These are phyloP conservation scores for Stachybotrys chlorohalonatus DNA, from an alignment of 2,329 filamentous ascomycete genomes.

Conservation along the genomic window DNA sequence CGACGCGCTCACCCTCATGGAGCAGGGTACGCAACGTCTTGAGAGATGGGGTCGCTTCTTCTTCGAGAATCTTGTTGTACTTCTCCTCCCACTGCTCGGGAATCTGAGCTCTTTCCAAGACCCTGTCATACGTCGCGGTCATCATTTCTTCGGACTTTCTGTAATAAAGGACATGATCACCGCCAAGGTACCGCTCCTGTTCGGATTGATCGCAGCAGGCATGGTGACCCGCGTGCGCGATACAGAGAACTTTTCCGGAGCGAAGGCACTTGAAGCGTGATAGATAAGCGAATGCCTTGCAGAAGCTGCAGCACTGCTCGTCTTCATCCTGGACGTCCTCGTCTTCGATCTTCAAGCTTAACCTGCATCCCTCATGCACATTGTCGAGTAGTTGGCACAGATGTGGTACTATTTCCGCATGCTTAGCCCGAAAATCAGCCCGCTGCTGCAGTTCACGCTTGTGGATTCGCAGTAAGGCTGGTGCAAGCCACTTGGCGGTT, in stretches of 20 bases:
- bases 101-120: constrained; percentile 75
- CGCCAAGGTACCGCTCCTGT: constrained; percentile 56
- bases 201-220: constrained; percentile 69
- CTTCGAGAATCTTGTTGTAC: constrained; percentile 73
- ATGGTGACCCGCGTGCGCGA: constrained; percentile 70
- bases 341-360: constrained; percentile 58
- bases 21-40: constrained; percentile 78
- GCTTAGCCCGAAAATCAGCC: constrained; percentile 57
- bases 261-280: constrained; percentile 82
- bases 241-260: constrained; percentile 72
- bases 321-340: constrained; percentile 80
- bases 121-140: constrained; percentile 57
- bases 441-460: constrained; percentile 64
- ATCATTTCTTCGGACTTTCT: constrained; percentile 69
- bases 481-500: constrained; percentile 90
- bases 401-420: constrained; percentile 39
- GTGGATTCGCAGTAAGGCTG: constrained; percentile 71
- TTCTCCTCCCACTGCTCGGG: constrained; percentile 89
- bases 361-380: constrained; percentile 42
- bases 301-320: constrained; percentile 86
- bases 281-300: constrained; percentile 86
- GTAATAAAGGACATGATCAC: constrained; percentile 67
- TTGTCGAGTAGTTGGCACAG: constrained; percentile 37
- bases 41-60: constrained; percentile 74
- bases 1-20: constrained; percentile 92